Base-by-base conservation (phyloP, 306 rosid genomes). In the Castanospermum australe region DNA sequence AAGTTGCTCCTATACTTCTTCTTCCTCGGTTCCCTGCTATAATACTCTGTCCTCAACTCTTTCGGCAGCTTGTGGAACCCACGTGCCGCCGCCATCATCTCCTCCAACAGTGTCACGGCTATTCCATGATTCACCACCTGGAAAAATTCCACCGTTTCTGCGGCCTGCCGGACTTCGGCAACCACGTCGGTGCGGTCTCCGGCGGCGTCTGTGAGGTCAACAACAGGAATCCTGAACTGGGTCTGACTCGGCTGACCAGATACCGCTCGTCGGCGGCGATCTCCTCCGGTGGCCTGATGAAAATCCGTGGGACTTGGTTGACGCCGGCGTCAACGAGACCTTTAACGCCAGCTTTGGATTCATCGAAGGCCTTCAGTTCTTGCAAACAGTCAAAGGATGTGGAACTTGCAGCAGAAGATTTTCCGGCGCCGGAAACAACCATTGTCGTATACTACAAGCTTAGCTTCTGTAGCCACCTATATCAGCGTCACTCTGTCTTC, bases 51-150 rank as follows among this genome's bases (percentile, higher is more conserved):
- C 73, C 86, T 88, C 78, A 68, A 6, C 86, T 82, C 86, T 13
- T 35, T 56, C 0, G 86, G 79, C 18, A 79, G 73, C 83, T 88
- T 90, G 76, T 84, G 87, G 45, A 88, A 88, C 61, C 50, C 76
- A 67, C 85, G 87, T 22, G 78, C 90, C 72, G 64, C 88, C 66
- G 5, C 64, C 64, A 84, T 0, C 87, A 66, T 36, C 55, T 52
- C 70, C 71, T 82, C 70, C 86, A 86, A 39, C 59, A 86, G 38
- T 10, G 56, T 42, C 36, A 33, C 0, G 4, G 80, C 73, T 10
- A 86, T 56, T 45, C 85, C 90, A 44, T 88, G 88, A 50, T 88
- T 88, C 76, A 86, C 84, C 78, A 86, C 87, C 73, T 79, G 88
- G 41, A 88, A 88, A 67, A 88, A 82, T 4, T 90, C 92, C 8